Percentiles rank a stretch among this genome's conserved stretches.
Evolutionary conservation across 2,329 filamentous ascomycete genomes (phyloP).

Genomic region (Fusarium concolor): DNA sequence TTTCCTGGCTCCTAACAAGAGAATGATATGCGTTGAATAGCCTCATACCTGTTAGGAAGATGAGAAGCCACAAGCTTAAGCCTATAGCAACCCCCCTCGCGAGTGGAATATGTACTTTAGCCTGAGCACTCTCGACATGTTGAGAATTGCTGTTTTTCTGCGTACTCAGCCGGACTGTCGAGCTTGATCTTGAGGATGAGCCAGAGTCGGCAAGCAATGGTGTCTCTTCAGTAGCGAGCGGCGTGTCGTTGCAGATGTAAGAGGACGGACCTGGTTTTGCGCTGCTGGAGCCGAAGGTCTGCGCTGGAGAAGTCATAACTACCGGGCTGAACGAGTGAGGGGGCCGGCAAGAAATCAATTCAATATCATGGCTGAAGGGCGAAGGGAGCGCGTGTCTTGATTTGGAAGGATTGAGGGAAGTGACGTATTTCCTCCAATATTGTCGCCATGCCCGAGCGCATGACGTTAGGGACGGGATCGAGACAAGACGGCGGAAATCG

Average conservation of each 20-base stretch:
- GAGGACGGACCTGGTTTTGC: slow-evolving; percentile 17
- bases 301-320: slow-evolving; percentile 18
- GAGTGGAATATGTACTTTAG: slow-evolving; percentile 43
- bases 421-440: background rate
- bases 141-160: slow-evolving; percentile 10
- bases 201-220: slow-evolving; percentile 32
- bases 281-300: slow-evolving; percentile 12
- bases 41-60: slow-evolving; percentile 46
- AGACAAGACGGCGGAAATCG: slow-evolving; percentile 11
- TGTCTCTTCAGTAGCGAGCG: slow-evolving; percentile 36
- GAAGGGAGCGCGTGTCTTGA: background rate
- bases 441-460: slow-evolving; percentile 17
- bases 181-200: slow-evolving; percentile 16
- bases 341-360: background rate
- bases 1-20: background rate
- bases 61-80: slow-evolving; percentile 44
- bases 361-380: background rate
- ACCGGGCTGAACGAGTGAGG: background rate
- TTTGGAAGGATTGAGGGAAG: slow-evolving; percentile 5
- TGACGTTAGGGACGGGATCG: slow-evolving; percentile 22
- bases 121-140: slow-evolving; percentile 11
- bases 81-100: slow-evolving; percentile 60
- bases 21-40: background rate
- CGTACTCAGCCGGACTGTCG: background rate
- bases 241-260: slow-evolving; percentile 2